phyloP scores from a whole-genome alignment of 371 early-diverging fungal genomes.

The Encephalitozoon cuniculi region DNA sequence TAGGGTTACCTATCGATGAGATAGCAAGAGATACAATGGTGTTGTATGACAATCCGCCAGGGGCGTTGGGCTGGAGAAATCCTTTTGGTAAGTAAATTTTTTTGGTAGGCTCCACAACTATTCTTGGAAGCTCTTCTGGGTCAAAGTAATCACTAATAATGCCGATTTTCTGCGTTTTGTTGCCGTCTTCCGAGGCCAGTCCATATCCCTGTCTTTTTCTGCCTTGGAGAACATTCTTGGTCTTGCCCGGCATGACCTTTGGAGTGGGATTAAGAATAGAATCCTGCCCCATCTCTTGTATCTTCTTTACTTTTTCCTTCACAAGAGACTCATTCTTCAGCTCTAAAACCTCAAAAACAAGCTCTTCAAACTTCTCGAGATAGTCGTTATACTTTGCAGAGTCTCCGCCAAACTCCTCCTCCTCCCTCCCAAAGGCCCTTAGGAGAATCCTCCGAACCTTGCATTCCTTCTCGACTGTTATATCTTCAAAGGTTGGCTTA shows the following conservation, averaged over 20 bases:
- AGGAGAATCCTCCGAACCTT: conserved; percentile 56
- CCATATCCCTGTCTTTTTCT: neutral
- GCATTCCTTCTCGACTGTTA: conserved; percentile 61
- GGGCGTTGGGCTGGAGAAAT: neutral
- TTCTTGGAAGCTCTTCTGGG: neutral
- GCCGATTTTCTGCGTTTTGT: neutral
- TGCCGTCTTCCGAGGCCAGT: neutral
- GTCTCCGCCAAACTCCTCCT: conserved; percentile 44
- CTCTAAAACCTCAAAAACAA: conserved; percentile 49
- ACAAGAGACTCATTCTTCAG: conserved; percentile 50
- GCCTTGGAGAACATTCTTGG: neutral
- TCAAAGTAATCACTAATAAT: neutral
- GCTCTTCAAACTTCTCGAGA: conserved; percentile 57
- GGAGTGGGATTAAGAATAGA: neutral
- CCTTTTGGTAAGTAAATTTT: neutral
- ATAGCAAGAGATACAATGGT: neutral
- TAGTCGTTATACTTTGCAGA: conserved; percentile 58
- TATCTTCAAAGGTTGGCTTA: conserved; percentile 61
- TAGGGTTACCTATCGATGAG: neutral
- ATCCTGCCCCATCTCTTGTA: neutral
- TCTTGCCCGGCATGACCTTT: neutral
- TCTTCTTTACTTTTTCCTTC: conserved; percentile 40
- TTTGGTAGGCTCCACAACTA: neutral
- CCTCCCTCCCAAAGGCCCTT: conserved; percentile 27
- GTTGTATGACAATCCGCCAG: neutral